A percentile compares a stretch with the other conserved stretches of the same genome.
Evolutionary conservation across 1,139 yeast genomes (phyloP).

Genomic region (Candida sp.): DNA sequence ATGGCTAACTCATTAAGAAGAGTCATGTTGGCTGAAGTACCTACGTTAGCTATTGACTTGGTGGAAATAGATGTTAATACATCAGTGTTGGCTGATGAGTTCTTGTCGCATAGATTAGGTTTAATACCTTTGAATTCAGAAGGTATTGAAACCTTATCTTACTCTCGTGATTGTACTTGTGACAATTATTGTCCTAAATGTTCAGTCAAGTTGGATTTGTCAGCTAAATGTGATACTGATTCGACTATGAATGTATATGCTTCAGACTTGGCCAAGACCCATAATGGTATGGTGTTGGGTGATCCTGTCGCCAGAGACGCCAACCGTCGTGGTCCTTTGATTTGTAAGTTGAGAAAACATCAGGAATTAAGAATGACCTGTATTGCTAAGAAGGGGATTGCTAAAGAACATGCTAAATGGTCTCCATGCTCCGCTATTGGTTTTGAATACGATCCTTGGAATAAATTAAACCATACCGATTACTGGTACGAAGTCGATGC

Average conservation of each 20-base stretch:
- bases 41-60: slow-evolving; percentile 91
- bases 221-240: slow-evolving; percentile 87
- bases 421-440: slow-evolving; percentile 97
- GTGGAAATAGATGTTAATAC: slow-evolving; percentile 95
- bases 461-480: slow-evolving; percentile 91
- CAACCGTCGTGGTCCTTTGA: slow-evolving; percentile 75
- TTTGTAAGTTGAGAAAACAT: slow-evolving; percentile 88
- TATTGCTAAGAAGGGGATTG: slow-evolving; percentile 96
- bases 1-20: slow-evolving; percentile 92
- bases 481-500: slow-evolving; percentile 94
- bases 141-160: slow-evolving; percentile 74
- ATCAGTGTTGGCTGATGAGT: slow-evolving; percentile 95
- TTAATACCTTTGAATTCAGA: slow-evolving; percentile 83
- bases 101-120: slow-evolving; percentile 90
- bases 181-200: slow-evolving; percentile 97
- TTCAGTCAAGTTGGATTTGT: slow-evolving; percentile 79
- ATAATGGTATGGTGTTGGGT: slow-evolving; percentile 56
- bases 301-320: slow-evolving; percentile 82
- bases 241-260: slow-evolving; percentile 90
- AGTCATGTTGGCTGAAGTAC: slow-evolving; percentile 93
- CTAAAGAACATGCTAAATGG: slow-evolving; percentile 99
- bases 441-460: slow-evolving; percentile 99
- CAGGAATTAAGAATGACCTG: slow-evolving; percentile 89
- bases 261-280: slow-evolving; percentile 65
- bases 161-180: slow-evolving; percentile 95